phyloP scores from a whole-genome alignment of 805 yeast species.

The Wickerhamiella brachini region DNA sequence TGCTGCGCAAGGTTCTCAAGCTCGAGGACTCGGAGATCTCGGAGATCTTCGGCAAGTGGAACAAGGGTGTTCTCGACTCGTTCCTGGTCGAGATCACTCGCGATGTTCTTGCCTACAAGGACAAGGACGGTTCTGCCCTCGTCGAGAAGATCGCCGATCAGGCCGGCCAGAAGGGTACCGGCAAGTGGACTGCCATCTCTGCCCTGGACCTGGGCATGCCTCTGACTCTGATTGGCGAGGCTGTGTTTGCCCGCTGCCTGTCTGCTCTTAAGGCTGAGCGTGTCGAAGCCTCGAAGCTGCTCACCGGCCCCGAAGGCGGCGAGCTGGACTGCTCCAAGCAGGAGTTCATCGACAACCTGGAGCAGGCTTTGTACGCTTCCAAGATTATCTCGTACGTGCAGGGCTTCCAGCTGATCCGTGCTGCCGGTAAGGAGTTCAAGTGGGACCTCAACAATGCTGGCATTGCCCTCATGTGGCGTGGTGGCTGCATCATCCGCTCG shows the following conservation, averaged over 20 bases:
- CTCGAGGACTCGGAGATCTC: constrained; percentile 85
- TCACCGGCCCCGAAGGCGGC: constrained; percentile 54
- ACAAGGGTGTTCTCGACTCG: constrained; percentile 94
- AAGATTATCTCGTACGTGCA: constrained; percentile 97
- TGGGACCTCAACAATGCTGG: constrained; percentile 98
- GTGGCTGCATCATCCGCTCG: constrained; percentile 99
- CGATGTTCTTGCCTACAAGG: constrained; percentile 82
- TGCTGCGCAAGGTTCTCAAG: constrained; percentile 88
- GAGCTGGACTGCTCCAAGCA: constrained; percentile 38
- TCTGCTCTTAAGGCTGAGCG: constrained; percentile 90
- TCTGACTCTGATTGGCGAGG: constrained; percentile 95
- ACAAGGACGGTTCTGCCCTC: constrained; percentile 79
- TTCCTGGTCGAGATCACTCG: constrained; percentile 94
- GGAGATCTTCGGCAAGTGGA: constrained; percentile 85
- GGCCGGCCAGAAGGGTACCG: constrained; percentile 99
- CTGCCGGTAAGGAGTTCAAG: constrained; percentile 91
- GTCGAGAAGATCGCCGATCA: constrained; percentile 93
- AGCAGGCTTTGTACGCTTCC: constrained; percentile 97
- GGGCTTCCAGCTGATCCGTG: constrained; percentile 98
- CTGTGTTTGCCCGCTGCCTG: constrained; percentile 91
- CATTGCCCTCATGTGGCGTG: constrained; percentile 99
- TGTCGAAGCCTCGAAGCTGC: constrained; percentile 62
- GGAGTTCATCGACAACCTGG: constrained; percentile 80
- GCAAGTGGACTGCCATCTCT: constrained; percentile 98
- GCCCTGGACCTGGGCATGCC: constrained; percentile 98